Conservation (phyloP, 2,329 filamentous ascomycete genomes). For the Neoascochyta sp. region DNA sequence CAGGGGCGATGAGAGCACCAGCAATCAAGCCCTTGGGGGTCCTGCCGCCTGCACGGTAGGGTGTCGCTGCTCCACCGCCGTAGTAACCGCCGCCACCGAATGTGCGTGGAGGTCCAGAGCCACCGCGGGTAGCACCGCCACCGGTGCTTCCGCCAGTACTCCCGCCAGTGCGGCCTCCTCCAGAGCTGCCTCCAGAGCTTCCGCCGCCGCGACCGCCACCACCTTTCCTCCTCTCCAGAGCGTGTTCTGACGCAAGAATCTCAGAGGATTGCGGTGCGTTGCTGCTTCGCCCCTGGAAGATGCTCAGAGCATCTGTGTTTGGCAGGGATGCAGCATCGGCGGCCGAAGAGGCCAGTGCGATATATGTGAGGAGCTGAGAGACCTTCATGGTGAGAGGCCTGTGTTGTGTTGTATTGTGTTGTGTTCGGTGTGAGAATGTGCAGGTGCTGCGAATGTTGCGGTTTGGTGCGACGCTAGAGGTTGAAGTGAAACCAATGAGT, state of each 20-base stretch:
- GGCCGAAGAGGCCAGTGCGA: slow-evolving; percentile 19
- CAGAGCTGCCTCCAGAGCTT: slow-evolving; percentile 7
- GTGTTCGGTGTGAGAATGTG: slow-evolving; percentile 1
- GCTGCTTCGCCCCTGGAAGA: slow-evolving; percentile 17
- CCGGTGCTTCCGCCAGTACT: slow-evolving; percentile 11
- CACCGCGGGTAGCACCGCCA: slow-evolving; percentile 49
- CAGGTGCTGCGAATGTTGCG: not conserved
- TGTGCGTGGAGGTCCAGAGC: slow-evolving; percentile 54
- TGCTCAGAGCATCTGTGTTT: slow-evolving; percentile 20
- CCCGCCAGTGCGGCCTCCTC: slow-evolving; percentile 14
- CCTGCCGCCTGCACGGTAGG: slow-evolving; percentile 56
- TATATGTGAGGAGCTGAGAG: slow-evolving; percentile 18
- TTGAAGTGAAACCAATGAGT: too few species aligned
- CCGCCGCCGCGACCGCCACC: slow-evolving; percentile 29
- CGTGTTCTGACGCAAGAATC: slow-evolving; percentile 30
- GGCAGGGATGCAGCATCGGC: slow-evolving; percentile 28
- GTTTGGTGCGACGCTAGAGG: slow-evolving; percentile 4
- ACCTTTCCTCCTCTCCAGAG: slow-evolving; percentile 38
- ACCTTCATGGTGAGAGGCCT: slow-evolving; percentile 25
- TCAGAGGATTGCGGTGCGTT: slow-evolving; percentile 15
- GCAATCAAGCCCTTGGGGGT: slow-evolving; percentile 53
- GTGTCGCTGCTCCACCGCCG: slow-evolving; percentile 55
- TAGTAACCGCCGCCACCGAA: slow-evolving; percentile 66
- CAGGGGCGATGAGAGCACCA: slow-evolving; percentile 45
- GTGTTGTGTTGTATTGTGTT: too few species aligned